phyloP scores from a whole-genome alignment of 2,329 filamentous ascomycete species.

The Lomentospora prolificans region DNA sequence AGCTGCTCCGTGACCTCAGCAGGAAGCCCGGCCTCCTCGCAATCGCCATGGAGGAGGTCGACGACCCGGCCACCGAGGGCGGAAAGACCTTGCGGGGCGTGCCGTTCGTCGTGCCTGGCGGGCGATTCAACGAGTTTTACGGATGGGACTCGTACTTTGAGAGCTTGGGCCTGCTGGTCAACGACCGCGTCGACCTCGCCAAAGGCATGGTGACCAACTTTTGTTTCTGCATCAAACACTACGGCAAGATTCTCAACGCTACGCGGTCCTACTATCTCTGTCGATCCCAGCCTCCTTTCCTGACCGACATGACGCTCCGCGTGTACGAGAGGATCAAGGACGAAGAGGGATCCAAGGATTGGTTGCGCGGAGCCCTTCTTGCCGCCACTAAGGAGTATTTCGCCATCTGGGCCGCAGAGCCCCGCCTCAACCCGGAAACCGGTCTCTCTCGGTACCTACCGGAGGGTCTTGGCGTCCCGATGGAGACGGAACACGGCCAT shows the following conservation, averaged over 20 bases:
- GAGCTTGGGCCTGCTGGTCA: constrained; percentile 77
- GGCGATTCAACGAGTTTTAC: constrained; percentile 95
- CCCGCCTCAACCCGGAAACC: constrained; percentile 66
- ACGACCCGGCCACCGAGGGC: constrained; percentile 56
- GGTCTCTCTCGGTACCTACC: constrained; percentile 80
- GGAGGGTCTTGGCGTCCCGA: constrained; percentile 74
- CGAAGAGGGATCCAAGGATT: constrained; percentile 69
- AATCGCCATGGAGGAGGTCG: constrained; percentile 72
- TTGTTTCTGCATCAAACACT: constrained; percentile 96
- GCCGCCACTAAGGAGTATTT: constrained; percentile 97
- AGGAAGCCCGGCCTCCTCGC: constrained; percentile 81
- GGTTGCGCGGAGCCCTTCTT: constrained; percentile 68
- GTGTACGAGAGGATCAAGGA: constrained; percentile 91
- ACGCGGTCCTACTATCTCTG: constrained; percentile 93
- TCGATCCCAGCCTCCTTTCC: constrained; percentile 88
- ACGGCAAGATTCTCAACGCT: constrained; percentile 96
- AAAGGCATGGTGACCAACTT: constrained; percentile 96
- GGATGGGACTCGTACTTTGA: constrained; percentile 99
- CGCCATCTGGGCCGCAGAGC: constrained; percentile 73
- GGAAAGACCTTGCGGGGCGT: constrained; percentile 66
- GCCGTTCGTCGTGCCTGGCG: constrained; percentile 94
- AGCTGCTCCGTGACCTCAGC: constrained; percentile 76
- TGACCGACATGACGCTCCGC: constrained; percentile 93
- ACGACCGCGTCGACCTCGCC: constrained; percentile 75
- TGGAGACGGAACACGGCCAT: constrained; percentile 81